A percentile compares a stretch with the other conserved stretches of the same genome.
Evolutionary conservation across 2,329 filamentous ascomycete genomes (phyloP).

Genomic region (Scytalidium sp.): DNA sequence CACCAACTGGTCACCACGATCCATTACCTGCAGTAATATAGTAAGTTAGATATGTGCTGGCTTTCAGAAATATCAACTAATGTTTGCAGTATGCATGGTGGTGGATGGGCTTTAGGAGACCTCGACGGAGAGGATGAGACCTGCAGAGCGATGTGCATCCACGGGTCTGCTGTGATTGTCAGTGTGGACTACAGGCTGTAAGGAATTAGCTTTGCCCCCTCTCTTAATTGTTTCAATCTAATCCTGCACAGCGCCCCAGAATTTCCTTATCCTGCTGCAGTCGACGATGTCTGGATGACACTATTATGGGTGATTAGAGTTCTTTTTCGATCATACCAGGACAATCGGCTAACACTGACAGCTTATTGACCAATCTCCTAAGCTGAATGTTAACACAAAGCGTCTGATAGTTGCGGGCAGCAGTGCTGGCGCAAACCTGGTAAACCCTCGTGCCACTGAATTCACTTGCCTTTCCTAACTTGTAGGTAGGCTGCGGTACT

Average conservation of each 20-base stretch:
- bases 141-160: not conserved
- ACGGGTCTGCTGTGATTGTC: not conserved
- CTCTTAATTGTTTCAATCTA: not conserved
- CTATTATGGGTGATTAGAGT: conserved; percentile 38
- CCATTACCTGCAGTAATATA: too few species aligned
- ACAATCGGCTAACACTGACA: not conserved
- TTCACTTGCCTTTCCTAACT: not conserved
- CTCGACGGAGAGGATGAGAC: conserved; percentile 28
- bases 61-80: too few species aligned
- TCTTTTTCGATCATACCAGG: not conserved
- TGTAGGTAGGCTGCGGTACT: conserved; percentile 22
- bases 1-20: too few species aligned
- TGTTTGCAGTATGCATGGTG: too few species aligned
- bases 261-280: conserved; percentile 44
- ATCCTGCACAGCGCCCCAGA: conserved; percentile 36
- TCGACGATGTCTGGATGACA: conserved; percentile 50
- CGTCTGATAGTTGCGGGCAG: conserved; percentile 44
- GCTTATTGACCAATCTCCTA: conserved; percentile 33
- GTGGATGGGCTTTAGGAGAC: conserved; percentile 34
- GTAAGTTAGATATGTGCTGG: too few species aligned
- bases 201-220: not conserved
- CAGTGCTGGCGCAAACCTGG: conserved; percentile 47
- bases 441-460: conserved; percentile 15
- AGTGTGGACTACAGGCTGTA: not conserved
- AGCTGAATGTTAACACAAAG: conserved; percentile 31